Conservation (phyloP, 176 grass and related monocot species). For the bread wheat (Triticum aestivum) region IWGSC_CS_RefSeq_v2.1 NC_057811.1:473262687-473263186, state of each 20-base stretch:
- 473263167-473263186: slow-evolving; percentile 30
- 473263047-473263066: slow-evolving; percentile 25
- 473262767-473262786: slow-evolving; percentile 19
- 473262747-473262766: not conserved
- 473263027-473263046: slow-evolving; percentile 38
- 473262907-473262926: not conserved
- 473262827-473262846: not conserved
- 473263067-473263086: not conserved
- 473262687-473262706: not conserved
- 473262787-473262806: slow-evolving; percentile 1
- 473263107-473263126: not conserved
- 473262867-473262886: not conserved
- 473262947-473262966: too few species aligned
- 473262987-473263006: slow-evolving; percentile 28
- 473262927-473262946: too few species aligned
- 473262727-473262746: not conserved
- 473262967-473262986: not conserved
- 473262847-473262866: not conserved
- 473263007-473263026: slow-evolving; percentile 26
- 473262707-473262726: not conserved
- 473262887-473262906: not conserved
- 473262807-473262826: not conserved
- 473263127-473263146: not conserved
- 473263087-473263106: not conserved
- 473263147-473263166: slow-evolving; percentile 10